Evolutionary conservation across 805 yeast genomes (phyloP).

Genomic region (Saturnispora zaruensis): DNA sequence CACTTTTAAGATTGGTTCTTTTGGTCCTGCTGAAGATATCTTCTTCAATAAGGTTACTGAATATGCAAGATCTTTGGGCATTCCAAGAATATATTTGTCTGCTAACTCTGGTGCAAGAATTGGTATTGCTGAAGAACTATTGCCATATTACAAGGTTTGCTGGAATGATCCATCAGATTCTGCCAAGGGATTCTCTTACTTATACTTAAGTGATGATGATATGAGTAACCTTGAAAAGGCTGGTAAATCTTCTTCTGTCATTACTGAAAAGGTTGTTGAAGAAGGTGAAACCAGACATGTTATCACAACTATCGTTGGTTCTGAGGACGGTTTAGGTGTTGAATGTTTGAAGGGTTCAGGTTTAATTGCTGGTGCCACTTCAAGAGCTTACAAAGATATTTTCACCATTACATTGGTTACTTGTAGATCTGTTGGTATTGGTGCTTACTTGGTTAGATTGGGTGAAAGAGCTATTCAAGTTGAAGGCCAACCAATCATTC

Average conservation of each 20-base stretch:
- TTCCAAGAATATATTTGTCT: conserved; percentile 91
- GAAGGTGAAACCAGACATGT: conserved; percentile 75
- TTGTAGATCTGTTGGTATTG: conserved; percentile 99
- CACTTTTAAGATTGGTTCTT: conserved; percentile 96
- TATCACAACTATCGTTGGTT: conserved; percentile 81
- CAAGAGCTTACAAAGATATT: conserved; percentile 94
- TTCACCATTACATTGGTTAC: conserved; percentile 97
- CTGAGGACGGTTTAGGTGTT: conserved; percentile 95
- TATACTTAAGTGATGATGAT: conserved; percentile 71
- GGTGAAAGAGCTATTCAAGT: conserved; percentile 99
- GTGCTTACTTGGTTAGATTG: conserved; percentile 95
- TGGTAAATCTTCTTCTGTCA: conserved; percentile 53
- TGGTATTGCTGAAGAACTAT: conserved; percentile 93
- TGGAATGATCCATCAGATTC: conserved; percentile 79
- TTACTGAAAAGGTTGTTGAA: conserved; percentile 74
- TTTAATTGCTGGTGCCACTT: conserved; percentile 97
- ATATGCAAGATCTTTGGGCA: conserved; percentile 79
- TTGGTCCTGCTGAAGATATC: conserved; percentile 92
- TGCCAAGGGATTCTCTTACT: conserved; percentile 80
- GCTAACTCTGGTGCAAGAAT: conserved; percentile 99
- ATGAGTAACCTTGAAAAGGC: conserved; percentile 44
- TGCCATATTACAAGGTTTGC: conserved; percentile 81
- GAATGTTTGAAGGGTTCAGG: conserved; percentile 98
- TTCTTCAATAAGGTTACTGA: conserved; percentile 92
- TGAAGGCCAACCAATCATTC: conserved; percentile 96